Evolutionary conservation across 257 asterid species (phyloP).

Genomic region (Solanum habrochaites): DNA sequence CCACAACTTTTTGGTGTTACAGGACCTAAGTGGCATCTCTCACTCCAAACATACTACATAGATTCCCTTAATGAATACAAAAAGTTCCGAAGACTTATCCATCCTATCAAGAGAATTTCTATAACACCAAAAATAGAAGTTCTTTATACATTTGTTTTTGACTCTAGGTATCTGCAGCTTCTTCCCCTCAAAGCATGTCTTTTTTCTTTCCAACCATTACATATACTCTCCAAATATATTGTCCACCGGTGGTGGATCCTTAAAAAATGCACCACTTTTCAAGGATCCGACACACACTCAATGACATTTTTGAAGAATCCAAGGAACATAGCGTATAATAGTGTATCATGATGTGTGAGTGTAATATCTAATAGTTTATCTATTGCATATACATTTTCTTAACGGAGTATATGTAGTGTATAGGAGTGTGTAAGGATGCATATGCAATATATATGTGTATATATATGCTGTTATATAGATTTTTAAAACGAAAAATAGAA

Average conservation of each 20-base stretch:
- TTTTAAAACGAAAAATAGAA: background rate
- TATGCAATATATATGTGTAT: no score
- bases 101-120: background rate
- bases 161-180: background rate
- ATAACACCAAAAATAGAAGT: background rate
- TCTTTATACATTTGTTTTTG: background rate
- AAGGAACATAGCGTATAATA: background rate
- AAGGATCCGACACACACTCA: background rate
- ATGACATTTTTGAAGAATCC: background rate
- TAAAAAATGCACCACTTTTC: background rate
- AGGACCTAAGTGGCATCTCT: background rate
- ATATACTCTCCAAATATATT: background rate
- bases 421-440: background rate
- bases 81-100: background rate
- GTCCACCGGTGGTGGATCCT: background rate
- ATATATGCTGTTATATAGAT: background rate
- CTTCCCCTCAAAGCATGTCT: background rate
- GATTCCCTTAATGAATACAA: background rate
- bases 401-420: background rate
- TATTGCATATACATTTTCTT: background rate
- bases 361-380: background rate
- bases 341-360: background rate
- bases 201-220: background rate
- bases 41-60: background rate
- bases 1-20: constrained; percentile 18